These are phyloP conservation scores for Chamaecrista fasciculata DNA, from an alignment of 306 rosid species.

Conservation along the genomic window DNA sequence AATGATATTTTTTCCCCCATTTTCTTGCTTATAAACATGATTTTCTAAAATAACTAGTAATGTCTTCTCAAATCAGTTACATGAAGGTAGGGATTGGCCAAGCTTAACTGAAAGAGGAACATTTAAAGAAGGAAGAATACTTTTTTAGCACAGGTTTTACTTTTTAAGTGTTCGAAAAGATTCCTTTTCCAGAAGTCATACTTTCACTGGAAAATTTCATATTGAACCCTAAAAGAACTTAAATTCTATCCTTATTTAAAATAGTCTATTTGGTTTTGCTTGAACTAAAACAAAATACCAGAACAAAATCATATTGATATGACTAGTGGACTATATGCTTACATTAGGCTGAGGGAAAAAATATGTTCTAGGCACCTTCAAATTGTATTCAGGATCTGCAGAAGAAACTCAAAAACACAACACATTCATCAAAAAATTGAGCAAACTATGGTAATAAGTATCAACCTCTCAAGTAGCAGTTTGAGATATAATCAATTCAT, in stretches of 20 bases:
- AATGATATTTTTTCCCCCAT: not conserved
- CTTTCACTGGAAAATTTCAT: too few relatives aligned
- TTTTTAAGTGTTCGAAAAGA: too few relatives aligned
- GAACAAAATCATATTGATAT: slow-evolving; percentile 5
- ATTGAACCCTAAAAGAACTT: too few relatives aligned
- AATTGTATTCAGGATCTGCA: slow-evolving; percentile 73
- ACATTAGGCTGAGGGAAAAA: slow-evolving; percentile 96
- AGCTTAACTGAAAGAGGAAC: not conserved
- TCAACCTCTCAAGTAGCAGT: slow-evolving; percentile 21
- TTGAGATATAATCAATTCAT: slow-evolving; percentile 6
- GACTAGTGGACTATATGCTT: slow-evolving; percentile 34
- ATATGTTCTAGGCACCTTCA: slow-evolving; percentile 66
- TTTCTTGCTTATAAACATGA: not conserved
- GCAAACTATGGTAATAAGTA: not conserved
- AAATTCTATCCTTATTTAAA: not conserved
- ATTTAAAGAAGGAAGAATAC: not conserved
- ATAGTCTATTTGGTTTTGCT: not conserved
- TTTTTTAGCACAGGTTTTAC: too few relatives aligned
- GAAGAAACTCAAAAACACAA: slow-evolving; percentile 33
- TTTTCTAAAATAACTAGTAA: slow-evolving; percentile 11
- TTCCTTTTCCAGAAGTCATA: too few relatives aligned
- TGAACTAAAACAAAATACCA: not conserved
- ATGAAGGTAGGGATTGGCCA: not conserved
- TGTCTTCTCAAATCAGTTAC: not conserved
- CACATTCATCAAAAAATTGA: slow-evolving; percentile 16